Percentiles rank a stretch among this genome's conserved stretches.
phyloP scores from a whole-genome alignment of 305 asterid species.

The Petunia hybrid region DNA sequence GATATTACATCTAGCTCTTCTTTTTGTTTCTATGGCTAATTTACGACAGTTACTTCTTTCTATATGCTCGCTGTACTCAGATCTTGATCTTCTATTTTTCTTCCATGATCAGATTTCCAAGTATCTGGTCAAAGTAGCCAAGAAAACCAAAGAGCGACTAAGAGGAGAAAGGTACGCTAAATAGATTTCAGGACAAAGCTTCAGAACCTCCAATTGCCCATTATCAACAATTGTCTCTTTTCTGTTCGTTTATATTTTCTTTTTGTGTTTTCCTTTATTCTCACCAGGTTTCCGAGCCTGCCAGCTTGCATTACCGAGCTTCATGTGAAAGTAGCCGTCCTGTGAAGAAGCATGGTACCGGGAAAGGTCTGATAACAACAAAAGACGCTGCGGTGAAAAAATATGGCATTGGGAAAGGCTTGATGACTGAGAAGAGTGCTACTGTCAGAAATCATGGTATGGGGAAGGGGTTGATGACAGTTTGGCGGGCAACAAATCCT shows the following conservation, averaged over 20 bases:
- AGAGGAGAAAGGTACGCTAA: conserved; percentile 73
- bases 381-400: conserved; percentile 51
- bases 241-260: conserved; percentile 29
- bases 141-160: conserved; percentile 51
- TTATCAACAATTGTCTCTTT: neutral
- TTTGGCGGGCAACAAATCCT: conserved; percentile 53
- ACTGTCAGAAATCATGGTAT: conserved; percentile 60
- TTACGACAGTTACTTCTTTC: neutral
- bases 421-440: conserved; percentile 51
- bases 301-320: conserved; percentile 48
- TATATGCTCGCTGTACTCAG: neutral
- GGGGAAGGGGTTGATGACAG: conserved; percentile 83
- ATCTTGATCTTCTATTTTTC: conserved; percentile 38
- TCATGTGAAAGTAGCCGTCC: conserved; percentile 49
- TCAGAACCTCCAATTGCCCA: neutral
- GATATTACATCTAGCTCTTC: neutral
- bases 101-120: conserved; percentile 59
- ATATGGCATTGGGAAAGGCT: conserved; percentile 76
- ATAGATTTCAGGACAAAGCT: conserved; percentile 17
- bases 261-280: conserved; percentile 33
- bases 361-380: conserved; percentile 75
- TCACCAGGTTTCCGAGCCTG: conserved; percentile 56
- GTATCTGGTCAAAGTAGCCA: conserved; percentile 47
- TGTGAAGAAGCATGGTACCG: conserved; percentile 56
- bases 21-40: neutral